Base-by-base conservation (phyloP, 1,284 basidiomycete genomes). In the Heimioporus punctisporus region DNA sequence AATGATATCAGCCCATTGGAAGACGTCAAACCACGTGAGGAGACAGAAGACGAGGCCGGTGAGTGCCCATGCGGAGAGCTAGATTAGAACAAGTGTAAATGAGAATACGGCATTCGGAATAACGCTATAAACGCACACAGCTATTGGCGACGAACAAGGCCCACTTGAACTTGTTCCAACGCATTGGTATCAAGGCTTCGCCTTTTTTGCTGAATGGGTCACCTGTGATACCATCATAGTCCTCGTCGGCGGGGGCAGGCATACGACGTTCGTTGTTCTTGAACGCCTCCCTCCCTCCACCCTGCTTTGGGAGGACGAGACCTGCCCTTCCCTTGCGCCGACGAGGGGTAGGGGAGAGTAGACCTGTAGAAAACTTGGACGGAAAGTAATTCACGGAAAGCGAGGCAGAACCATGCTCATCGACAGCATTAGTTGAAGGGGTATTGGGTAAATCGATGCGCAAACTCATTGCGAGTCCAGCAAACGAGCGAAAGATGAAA, bases 161-260 rank as follows among this genome's bases (percentile, higher is more conserved):
- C 85, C 85, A 88, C 67, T 90, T 90, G 76, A 89, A 90, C 60
- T 74, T 76, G 63, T 83, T 90, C 87, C 87, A 89, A 30, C 80
- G 73, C 60, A 84, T 70, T 57, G 75, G 79, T 44, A 73, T 71
- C 74, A 52, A 71, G 61, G 48, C 66, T 73, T 48, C 66, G 19
- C 61, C 60, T 17, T 61, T 56, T 56, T 65, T 67, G 19, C 66
- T 64, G 56, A 72, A 74, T 64, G 65, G 71, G 48, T 64, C 65
- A 45, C 63, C 63, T 10, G 60, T 64, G 24, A 75, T 73, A 8
- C 78, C 81, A 53, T 86, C 82, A 46, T 81, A 78, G 62, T 82
- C 82, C 52, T 85, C 84, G 60, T 86, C 85, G 48, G 78, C 77
- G 34, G 77, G 76, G 11, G 74, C 79, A 0, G 84, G 80, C 72